Conservation (phyloP, 2,329 filamentous ascomycete species). For the Cladosporium sp. region DNA sequence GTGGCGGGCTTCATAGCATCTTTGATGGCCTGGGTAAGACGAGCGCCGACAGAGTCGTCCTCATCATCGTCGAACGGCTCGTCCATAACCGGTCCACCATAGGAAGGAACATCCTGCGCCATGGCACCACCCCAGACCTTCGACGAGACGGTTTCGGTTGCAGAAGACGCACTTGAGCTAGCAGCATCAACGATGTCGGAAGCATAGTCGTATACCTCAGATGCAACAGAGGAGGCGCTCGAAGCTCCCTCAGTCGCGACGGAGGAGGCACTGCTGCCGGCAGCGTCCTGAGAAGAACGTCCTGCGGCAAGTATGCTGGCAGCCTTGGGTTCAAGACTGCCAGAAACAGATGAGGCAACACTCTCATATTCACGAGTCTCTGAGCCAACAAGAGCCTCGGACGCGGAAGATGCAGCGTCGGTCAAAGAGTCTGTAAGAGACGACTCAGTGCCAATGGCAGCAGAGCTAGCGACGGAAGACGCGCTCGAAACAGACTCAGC, state of each 20-base stretch:
- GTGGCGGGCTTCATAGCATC: conserved; percentile 49
- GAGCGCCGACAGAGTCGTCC: conserved; percentile 22
- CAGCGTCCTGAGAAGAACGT: conserved; percentile 28
- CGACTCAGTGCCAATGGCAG: conserved; percentile 13
- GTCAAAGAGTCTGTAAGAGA: conserved; percentile 5
- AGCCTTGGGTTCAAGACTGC: conserved; percentile 22
- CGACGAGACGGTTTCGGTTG: conserved; percentile 19
- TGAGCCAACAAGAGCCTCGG: conserved; percentile 19
- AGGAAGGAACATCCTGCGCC: conserved; percentile 47
- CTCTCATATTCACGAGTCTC: conserved; percentile 22
- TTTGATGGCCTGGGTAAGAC: conserved; percentile 53
- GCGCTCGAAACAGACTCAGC: conserved; percentile 16
- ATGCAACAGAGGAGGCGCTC: conserved; percentile 20
- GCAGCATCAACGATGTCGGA: conserved; percentile 18
- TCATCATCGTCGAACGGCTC: conserved; percentile 39
- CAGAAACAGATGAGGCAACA: conserved; percentile 20
- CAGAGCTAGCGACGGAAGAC: conserved; percentile 11
- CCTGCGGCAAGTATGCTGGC: conserved; percentile 34
- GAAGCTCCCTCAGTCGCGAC: conserved; percentile 18
- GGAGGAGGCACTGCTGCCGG: conserved; percentile 18
- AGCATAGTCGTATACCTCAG: conserved; percentile 22
- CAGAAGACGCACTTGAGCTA: conserved; percentile 23
- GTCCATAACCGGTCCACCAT: conserved; percentile 47
- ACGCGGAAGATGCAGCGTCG: conserved; percentile 15
- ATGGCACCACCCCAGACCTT: conserved; percentile 54